Base-by-base conservation (phyloP, 306 rosid species). In the Mimosa bimucronata region DNA sequence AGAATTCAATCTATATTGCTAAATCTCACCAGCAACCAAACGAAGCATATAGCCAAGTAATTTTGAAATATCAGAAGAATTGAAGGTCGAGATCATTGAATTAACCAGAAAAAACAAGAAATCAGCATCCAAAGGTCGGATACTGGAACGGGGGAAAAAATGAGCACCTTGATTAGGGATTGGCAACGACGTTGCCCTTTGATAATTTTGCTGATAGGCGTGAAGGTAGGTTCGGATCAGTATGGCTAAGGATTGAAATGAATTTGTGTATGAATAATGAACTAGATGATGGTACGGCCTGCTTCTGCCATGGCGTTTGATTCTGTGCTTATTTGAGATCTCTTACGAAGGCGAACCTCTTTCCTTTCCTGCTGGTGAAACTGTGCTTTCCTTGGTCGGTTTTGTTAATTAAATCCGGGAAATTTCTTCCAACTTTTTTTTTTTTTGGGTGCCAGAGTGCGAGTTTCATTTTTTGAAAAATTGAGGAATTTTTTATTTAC, bases 21-120 rank as follows among this genome's bases (percentile, higher is more conserved):
- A 42, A 62, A 75, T 5, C 23, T 76, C 76, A 77, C 16, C 66
- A 28, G 48, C 66, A 71, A 28, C 77, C 67, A 70, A 76, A 78
- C 86, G 62, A 28, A 29, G 37, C 25, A n/a, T n/a, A 21, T 50
- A 72, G 26, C 2, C 25, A 55, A 67, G 53, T 6, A 76, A 84
- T 57, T 82, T 64, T 38, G 64, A 74, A 77, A 34, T 77, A 25
- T 9, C 46, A 8, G 64, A 13, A 18, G 10, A 28, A n/a, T n/a
- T n/a, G n/a, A n/a, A n/a, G n/a, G n/a, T 52, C 14, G 77, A 73
- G 31, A 30, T 3, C 23, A 75, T 13, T 58, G 8, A 11, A 11
- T 11, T 3, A 71, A 15, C 73, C 13, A 57, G 28, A n/a, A 23
- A 13, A 19, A 75, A 9, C 48, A 30, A 66, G 9, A 30, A 38